Conservation (phyloP, 345 rosid species). For the Ceriops decandra region DNA sequence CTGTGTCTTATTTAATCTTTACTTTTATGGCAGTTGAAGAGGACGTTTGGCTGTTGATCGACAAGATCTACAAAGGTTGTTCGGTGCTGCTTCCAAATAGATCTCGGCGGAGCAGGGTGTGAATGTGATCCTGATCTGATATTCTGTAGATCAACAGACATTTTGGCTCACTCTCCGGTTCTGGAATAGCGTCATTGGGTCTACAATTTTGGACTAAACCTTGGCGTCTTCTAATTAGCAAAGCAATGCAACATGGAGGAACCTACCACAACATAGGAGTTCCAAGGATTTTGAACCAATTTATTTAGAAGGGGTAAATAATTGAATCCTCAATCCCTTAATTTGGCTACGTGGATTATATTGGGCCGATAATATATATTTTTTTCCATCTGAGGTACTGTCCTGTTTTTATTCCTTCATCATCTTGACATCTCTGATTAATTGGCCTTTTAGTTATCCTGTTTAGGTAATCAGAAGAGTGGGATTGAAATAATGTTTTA, state of each 20-base stretch:
- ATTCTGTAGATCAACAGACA: background rate
- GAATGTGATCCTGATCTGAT: background rate
- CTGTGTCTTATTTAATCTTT: background rate
- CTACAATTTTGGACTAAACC: too few relatives aligned
- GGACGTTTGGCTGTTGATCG: conserved; percentile 14
- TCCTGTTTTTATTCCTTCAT: too few relatives aligned
- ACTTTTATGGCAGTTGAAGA: conserved; percentile 30
- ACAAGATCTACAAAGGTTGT: conserved; percentile 13
- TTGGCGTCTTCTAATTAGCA: too few relatives aligned
- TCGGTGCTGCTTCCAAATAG: conserved; percentile 18
- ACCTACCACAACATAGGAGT: background rate
- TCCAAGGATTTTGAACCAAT: background rate
- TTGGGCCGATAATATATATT: too few relatives aligned
- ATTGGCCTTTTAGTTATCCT: too few relatives aligned
- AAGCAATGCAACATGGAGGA: background rate
- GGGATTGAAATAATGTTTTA: too few relatives aligned
- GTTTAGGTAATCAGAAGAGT: too few relatives aligned
- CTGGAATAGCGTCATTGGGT: too few relatives aligned
- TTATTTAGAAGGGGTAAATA: background rate
- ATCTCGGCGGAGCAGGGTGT: conserved; percentile 13
- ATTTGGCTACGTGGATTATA: too few relatives aligned
- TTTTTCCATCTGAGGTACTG: too few relatives aligned
- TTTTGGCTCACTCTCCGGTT: too few relatives aligned
- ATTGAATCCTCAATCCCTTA: background rate
- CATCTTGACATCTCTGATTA: too few relatives aligned